Base-by-base conservation (phyloP, 2,329 filamentous ascomycete genomes). In the Aspergillus texensis region DNA sequence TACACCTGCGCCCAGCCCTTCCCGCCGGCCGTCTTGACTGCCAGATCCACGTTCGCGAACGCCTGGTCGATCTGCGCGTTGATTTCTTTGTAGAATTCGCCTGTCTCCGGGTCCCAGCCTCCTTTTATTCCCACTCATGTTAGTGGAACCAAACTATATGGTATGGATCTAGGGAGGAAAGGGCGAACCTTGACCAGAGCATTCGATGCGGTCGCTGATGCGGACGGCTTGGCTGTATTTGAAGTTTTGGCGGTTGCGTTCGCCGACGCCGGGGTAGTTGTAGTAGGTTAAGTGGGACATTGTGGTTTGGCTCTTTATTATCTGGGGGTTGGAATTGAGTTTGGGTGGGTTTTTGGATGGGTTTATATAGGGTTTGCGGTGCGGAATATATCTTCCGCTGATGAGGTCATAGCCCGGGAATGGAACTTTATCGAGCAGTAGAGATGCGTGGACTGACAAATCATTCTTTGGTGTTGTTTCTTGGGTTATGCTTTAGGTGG, bases 21-120 rank as follows among this genome's bases (percentile, higher is more conserved):
- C 0, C 84, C 85, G 1, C 87, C 87, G 0, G 85, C 85, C 19
- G 82, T 68, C 48, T 79, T 81, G 5, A 89, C 73, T 32, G 72
- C 76, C 6, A 79, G 70, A 1, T 89, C 85, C 11, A 88, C 83
- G 61, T 89, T 89, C 4, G 70, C 73, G 67, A 89, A 89, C 0
- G 86, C 84, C 59, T 81, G 78, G 57, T 83, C 82, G 54, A 86
- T 82, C 58, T 86, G 77, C 0, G 74, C 77, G 54, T 80, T 78
- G 46, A 83, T 74, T 12, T 83, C 79, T 2, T 67, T 68, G 60
- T 70, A 62, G 53, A 75, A 63, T 2, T 57, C 58, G 9, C 67
- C 70, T 0, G 69, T 72, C 10, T 61, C 39, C 1, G 70, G 72
- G 32, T 77, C 61, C 74, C 76, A 79, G 63, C 78, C 70, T 70